These are phyloP conservation scores for Aciculosporium take DNA, from an alignment of 2,329 filamentous ascomycete species.

Conservation along the genomic window DNA sequence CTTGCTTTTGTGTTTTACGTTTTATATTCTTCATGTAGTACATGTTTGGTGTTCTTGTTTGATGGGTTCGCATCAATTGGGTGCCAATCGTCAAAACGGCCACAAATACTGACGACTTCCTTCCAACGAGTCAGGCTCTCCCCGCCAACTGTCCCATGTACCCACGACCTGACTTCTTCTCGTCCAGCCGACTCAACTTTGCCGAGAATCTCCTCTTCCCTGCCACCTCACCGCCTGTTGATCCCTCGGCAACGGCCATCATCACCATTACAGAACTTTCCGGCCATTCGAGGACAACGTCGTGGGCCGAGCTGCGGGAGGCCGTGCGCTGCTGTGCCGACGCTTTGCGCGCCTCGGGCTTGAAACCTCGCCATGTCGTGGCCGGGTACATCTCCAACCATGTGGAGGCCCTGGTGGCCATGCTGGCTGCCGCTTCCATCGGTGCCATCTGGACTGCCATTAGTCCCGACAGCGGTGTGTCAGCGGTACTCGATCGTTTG, in stretches of 20 bases:
- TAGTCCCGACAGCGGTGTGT: conserved; percentile 82
- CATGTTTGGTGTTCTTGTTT: no score
- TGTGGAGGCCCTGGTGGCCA: conserved; percentile 70
- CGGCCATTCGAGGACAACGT: conserved; percentile 39
- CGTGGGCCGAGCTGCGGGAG: conserved; percentile 71
- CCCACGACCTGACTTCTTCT: conserved; percentile 76
- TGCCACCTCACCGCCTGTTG: conserved; percentile 20
- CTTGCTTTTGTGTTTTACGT: neutral
- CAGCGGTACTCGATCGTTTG: conserved; percentile 77
- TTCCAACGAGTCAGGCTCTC: conserved; percentile 40
- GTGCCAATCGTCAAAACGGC: neutral
- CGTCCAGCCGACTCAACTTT: conserved; percentile 70
- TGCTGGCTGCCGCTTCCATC: conserved; percentile 68
- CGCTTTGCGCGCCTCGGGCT: conserved; percentile 50
- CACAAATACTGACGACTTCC: neutral
- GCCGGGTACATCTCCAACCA: conserved; percentile 80
- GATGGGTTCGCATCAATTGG: no score
- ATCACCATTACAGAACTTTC: conserved; percentile 68
- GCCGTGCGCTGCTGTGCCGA: conserved; percentile 60
- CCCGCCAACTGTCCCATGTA: conserved; percentile 58
- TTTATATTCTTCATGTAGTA: no score
- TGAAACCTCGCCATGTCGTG: conserved; percentile 44
- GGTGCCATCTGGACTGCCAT: conserved; percentile 90
- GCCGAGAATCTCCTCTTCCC: conserved; percentile 90
- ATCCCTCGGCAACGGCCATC: conserved; percentile 52